Base-by-base conservation (phyloP, 1,139 yeast species). In the Lodderomyces metapsilosis region DNA sequence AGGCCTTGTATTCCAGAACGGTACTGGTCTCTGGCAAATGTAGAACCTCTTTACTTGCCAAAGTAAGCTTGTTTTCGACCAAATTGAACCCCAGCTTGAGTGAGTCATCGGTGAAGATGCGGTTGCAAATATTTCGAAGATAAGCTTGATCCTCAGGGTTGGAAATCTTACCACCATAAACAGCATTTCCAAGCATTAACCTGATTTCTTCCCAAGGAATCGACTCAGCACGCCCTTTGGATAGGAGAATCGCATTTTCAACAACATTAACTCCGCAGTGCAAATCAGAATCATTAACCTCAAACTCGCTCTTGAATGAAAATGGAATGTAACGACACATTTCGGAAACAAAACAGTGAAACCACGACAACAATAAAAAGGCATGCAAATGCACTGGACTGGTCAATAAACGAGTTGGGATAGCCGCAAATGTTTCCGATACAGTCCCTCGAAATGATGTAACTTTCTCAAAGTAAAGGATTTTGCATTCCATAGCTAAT, bases 151-250 rank as follows among this genome's bases (percentile, higher is more conserved):
- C 96, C 0, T 58, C 52, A 0, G 40, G 50, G 36, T 64, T 57
- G 44, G 80, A 82, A 34, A 86, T 65, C 58, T 85, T 85, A 17
- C 94, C 94, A 11, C 95, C 95, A 54, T 88, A 88, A 1, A 80
- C 69, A 10, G 84, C 71, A 2, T 70, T 70, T 2, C 80, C 76
- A 16, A 87, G 55, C 42, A 83, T 58, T 39, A 66, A 67, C 5
- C 63, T 59, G 4, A 87, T 56, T 17, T 76, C 73, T 2, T 64
- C 59, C 88, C 89, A 86, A 63, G 44, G 41, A 17, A 43, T 42
- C 9, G 1, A 44, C 17, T 1, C 67, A 71, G 0, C 83, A 81
- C 1, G 79, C 53, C 12, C 78, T 52, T 45, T 76, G 6, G 30
- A 30, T 13, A 53, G 52, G 35, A 78, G 52, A 58, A 75, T 59